Evolutionary conservation across 805 yeast genomes (phyloP).

Genomic region (Candida sphagnicola): DNA sequence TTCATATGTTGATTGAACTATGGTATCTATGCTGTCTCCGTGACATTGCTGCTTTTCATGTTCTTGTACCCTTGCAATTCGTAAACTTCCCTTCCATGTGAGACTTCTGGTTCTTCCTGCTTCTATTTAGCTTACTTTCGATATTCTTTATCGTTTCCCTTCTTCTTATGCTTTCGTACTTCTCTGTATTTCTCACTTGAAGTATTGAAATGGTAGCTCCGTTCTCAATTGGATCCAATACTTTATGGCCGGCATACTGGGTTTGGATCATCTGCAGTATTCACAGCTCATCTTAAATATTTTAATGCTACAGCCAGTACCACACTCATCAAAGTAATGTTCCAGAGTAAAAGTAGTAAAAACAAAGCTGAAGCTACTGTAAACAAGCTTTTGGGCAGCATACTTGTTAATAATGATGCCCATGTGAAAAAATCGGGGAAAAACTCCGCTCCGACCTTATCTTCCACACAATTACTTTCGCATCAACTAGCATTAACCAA

Average conservation of each 20-base stretch:
- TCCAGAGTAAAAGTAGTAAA: conserved; percentile 10
- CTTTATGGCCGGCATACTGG: not conserved
- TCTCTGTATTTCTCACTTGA: too few species aligned
- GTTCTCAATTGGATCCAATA: too few species aligned
- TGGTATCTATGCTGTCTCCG: too few species aligned
- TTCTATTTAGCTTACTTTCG: too few species aligned
- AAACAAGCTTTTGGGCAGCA: conserved; percentile 26
- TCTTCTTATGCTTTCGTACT: too few species aligned
- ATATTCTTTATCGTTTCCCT: too few species aligned
- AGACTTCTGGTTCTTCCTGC: too few species aligned
- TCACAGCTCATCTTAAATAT: not conserved
- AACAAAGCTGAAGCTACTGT: conserved; percentile 37
- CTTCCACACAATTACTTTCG: conserved; percentile 17
- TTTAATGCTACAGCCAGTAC: not conserved
- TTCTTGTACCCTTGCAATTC: too few species aligned
- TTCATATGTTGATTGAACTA: too few species aligned
- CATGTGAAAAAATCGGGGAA: not conserved
- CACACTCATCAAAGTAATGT: not conserved
- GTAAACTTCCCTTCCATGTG: too few species aligned
- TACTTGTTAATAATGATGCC: conserved; percentile 9
- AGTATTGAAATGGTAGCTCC: too few species aligned
- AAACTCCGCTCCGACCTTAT: conserved; percentile 1
- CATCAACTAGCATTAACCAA: conserved; percentile 13
- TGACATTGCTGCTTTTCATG: too few species aligned
- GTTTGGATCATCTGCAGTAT: not conserved